phyloP scores from a whole-genome alignment of 306 rosid species.

The Ziziphus jujuba region DNA sequence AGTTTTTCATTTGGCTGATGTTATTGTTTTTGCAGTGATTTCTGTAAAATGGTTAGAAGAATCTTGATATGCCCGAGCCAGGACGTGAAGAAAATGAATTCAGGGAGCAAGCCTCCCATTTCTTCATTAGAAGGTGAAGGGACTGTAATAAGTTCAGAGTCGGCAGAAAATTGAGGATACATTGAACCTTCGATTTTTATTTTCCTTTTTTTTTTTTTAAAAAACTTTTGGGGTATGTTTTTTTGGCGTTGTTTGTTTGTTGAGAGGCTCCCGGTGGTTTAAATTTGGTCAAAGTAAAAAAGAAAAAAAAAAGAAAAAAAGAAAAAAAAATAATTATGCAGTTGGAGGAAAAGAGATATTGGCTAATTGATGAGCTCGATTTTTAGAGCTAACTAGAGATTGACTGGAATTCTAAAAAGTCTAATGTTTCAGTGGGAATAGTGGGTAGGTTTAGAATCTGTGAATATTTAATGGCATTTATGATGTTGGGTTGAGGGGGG shows the following conservation, averaged over 20 bases:
- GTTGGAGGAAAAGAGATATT: constrained; percentile 25
- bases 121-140: constrained; percentile 71
- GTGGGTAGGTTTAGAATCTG: constrained; percentile 32
- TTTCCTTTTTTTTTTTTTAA: constrained; percentile 18
- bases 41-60: constrained; percentile 83
- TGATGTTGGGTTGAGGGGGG: constrained; percentile 14
- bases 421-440: constrained; percentile 17
- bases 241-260: constrained; percentile 37
- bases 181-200: constrained; percentile 4
- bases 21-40: constrained; percentile 57
- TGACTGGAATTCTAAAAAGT: constrained; percentile 10
- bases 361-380: constrained; percentile 55
- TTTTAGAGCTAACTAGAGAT: constrained; percentile 42
- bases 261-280: constrained; percentile 38
- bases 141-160: constrained; percentile 54
- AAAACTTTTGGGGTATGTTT: constrained; percentile 22
- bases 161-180: constrained; percentile 59
- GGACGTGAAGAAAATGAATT: constrained; percentile 76
- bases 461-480: constrained; percentile 27
- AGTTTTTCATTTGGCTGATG: neutral
- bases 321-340: neutral
- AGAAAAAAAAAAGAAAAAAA: neutral
- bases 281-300: constrained; percentile 34
- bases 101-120: constrained; percentile 54
- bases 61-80: constrained; percentile 80